A percentile compares a stretch with the other conserved stretches of the same genome.
phyloP scores from a whole-genome alignment of 495 filamentous ascomycete species.

The Neurospora hispaniola region DNA sequence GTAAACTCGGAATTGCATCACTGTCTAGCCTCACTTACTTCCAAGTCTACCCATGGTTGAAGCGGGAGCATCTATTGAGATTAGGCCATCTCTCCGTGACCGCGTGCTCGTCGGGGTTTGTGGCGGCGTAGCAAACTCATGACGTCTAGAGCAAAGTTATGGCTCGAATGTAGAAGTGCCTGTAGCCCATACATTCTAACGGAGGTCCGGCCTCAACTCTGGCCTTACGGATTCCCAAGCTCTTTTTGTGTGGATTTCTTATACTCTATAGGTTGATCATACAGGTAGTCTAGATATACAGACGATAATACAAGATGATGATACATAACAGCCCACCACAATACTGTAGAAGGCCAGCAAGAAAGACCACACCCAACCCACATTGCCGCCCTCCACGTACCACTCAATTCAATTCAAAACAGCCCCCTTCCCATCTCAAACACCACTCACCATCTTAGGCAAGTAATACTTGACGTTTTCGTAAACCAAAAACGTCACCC shows the following conservation, averaged over 20 bases:
- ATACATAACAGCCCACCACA: neutral
- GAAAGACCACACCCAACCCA: neutral
- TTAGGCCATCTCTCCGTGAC: too few relatives aligned
- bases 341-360: neutral
- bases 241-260: neutral
- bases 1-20: too few relatives aligned
- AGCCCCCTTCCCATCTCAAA: neutral
- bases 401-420: neutral
- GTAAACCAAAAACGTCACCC: conserved; percentile 97
- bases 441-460: conserved; percentile 28
- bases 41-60: too few relatives aligned
- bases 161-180: too few relatives aligned
- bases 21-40: too few relatives aligned
- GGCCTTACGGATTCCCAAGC: too few relatives aligned
- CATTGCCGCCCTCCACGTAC: neutral
- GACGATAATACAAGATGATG: neutral
- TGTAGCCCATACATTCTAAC: neutral
- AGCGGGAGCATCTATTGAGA: too few relatives aligned
- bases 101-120: too few relatives aligned
- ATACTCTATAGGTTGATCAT: neutral
- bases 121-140: too few relatives aligned
- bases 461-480: conserved; percentile 77
- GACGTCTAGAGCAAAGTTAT: too few relatives aligned
- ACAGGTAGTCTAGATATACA: neutral
- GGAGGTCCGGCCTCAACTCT: neutral